These are phyloP conservation scores for Pseudogymnoascus sp. DNA, from an alignment of 2,329 filamentous ascomycete species.

Conservation along the genomic window DNA sequence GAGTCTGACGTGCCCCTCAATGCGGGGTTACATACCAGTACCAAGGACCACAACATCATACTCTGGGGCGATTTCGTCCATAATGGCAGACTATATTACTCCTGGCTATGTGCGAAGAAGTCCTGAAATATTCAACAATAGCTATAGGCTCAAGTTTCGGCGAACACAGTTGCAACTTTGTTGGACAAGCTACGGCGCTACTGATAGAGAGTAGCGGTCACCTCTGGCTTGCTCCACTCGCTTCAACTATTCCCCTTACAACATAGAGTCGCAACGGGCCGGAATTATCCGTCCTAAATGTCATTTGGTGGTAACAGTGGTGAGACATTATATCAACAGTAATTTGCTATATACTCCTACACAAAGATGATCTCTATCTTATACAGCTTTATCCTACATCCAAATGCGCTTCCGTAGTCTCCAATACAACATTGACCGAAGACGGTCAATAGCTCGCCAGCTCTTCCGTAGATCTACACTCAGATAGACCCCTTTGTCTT, in stretches of 20 bases:
- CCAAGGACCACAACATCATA: slow-evolving; percentile 98
- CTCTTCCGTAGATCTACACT: not conserved
- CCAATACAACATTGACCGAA: slow-evolving; percentile 6
- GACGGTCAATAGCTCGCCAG: not conserved
- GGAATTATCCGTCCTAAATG: slow-evolving; percentile 2
- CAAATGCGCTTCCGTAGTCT: slow-evolving; percentile 4
- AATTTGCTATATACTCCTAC: slow-evolving; percentile 9
- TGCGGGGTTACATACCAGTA: slow-evolving; percentile 64
- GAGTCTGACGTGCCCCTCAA: slow-evolving; percentile 19
- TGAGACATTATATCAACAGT: not conserved
- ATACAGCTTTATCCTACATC: slow-evolving; percentile 8
- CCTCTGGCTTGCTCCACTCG: slow-evolving; percentile 8
- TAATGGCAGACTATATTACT: slow-evolving; percentile 36
- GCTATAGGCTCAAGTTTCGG: not conserved
- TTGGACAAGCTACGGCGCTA: slow-evolving; percentile 4
- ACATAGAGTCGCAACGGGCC: slow-evolving; percentile 9
- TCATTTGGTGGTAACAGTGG: slow-evolving; percentile 7
- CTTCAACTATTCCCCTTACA: slow-evolving; percentile 9
- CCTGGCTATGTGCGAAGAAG: not conserved
- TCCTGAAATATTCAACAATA: not conserved
- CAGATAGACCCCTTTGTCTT: slow-evolving; percentile 5
- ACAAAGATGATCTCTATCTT: slow-evolving; percentile 8
- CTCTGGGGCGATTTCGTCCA: slow-evolving; percentile 97
- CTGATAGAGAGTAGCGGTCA: slow-evolving; percentile 11
- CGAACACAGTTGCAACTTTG: slow-evolving; percentile 6